Evolutionary conservation across 805 yeast species (phyloP).

Genomic region (Brettanomyces custersianus): DNA sequence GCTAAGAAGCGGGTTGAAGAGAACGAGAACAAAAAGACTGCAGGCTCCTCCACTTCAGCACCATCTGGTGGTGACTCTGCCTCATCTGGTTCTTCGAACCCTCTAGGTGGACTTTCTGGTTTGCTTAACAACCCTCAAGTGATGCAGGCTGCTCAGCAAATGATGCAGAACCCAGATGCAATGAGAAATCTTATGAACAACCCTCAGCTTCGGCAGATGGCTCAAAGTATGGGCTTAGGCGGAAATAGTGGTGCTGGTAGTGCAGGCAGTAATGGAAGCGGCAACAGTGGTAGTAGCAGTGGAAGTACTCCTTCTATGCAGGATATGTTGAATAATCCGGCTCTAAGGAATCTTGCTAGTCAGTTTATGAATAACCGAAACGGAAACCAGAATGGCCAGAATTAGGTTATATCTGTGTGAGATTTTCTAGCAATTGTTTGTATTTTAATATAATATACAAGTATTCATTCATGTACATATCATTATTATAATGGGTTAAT

Average conservation of each 20-base stretch:
- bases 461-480: no score
- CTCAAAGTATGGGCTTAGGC: constrained; percentile 62
- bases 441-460: no score
- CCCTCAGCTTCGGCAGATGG: constrained; percentile 89
- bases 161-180: constrained; percentile 83
- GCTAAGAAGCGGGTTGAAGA: constrained; percentile 84
- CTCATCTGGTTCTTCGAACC: constrained; percentile 47
- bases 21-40: constrained; percentile 42
- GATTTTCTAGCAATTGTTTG: no score
- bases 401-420: background rate
- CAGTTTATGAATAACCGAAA: constrained; percentile 48
- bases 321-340: constrained; percentile 75
- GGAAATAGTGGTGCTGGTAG: constrained; percentile 26
- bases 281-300: constrained; percentile 13
- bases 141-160: constrained; percentile 78
- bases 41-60: constrained; percentile 20
- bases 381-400: background rate
- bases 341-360: constrained; percentile 61
- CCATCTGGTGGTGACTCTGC: constrained; percentile 30
- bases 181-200: constrained; percentile 68
- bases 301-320: constrained; percentile 41
- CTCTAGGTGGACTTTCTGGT: constrained; percentile 65
- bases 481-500: no score
- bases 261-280: constrained; percentile 33
- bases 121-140: constrained; percentile 76